Percentiles rank a stretch among this genome's conserved stretches.
These are phyloP conservation scores for Neurospora sp. DNA, from an alignment of 495 filamentous ascomycete species.

Conservation along the genomic window DNA sequence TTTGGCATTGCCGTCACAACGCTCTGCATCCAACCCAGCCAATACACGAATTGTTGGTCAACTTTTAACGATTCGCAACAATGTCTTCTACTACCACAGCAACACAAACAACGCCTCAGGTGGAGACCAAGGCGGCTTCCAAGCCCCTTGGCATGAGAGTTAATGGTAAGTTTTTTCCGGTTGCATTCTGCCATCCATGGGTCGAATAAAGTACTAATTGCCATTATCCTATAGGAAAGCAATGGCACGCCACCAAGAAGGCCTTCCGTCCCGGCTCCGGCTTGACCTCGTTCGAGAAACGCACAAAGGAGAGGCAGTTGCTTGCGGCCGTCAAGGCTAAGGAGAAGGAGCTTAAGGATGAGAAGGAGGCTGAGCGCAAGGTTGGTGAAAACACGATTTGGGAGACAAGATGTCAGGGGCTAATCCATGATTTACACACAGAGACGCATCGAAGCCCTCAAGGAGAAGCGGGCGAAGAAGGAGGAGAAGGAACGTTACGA, in stretches of 20 bases:
- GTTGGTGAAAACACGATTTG: constrained; percentile 33
- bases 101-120: constrained; percentile 1
- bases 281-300: constrained; percentile 67
- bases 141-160: constrained; percentile 48
- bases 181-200: neutral
- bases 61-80: neutral
- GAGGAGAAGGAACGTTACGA: constrained; percentile 90
- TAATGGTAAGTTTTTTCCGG: constrained; percentile 42
- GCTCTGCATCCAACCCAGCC: neutral
- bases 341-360: constrained; percentile 90
- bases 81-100: constrained; percentile 12
- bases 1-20: neutral
- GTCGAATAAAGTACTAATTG: constrained; percentile 2
- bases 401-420: neutral
- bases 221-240: constrained; percentile 59
- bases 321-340: constrained; percentile 70
- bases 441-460: constrained; percentile 68
- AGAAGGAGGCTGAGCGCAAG: constrained; percentile 81
- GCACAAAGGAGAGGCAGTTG: constrained; percentile 52
- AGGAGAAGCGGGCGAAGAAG: constrained; percentile 73
- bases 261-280: constrained; percentile 80
- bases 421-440: constrained; percentile 23
- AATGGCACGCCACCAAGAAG: constrained; percentile 76
- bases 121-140: constrained; percentile 6
- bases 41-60: neutral